These are phyloP conservation scores for Smittium culicis DNA, from an alignment of 371 early-diverging fungal genomes.

Conservation along the genomic window DNA sequence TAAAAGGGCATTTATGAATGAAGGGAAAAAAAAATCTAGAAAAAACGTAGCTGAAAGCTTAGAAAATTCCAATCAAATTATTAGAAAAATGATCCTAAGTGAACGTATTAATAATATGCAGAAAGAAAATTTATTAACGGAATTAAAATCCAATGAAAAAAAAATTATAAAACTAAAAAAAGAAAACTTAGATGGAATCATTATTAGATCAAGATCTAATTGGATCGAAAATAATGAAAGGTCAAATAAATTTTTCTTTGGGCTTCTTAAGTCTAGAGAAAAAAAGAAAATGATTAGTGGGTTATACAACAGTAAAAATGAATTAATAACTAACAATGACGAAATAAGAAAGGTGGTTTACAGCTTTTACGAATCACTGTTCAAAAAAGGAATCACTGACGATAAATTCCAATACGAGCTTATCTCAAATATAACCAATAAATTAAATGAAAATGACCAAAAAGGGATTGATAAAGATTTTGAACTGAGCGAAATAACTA, in stretches of 20 bases:
- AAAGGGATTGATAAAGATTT: neutral
- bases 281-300: neutral
- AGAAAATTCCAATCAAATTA: too few species aligned
- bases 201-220: constrained; percentile 1
- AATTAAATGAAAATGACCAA: neutral
- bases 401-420: neutral
- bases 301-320: neutral
- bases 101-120: neutral
- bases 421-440: neutral
- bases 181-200: neutral
- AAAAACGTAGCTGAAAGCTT: neutral
- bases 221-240: neutral
- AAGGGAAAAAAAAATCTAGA: neutral
- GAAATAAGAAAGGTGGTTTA: neutral
- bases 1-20: neutral
- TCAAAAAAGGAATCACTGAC: neutral
- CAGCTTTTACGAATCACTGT: neutral
- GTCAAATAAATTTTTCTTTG: constrained; percentile 1
- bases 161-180: neutral
- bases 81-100: too few species aligned
- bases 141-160: neutral
- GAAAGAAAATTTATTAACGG: neutral
- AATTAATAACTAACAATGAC: neutral
- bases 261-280: neutral
- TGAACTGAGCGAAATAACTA: neutral